Evolutionary conservation across 2,329 filamentous ascomycete species (phyloP).

Genomic region (Fusarium sarcochroum): DNA sequence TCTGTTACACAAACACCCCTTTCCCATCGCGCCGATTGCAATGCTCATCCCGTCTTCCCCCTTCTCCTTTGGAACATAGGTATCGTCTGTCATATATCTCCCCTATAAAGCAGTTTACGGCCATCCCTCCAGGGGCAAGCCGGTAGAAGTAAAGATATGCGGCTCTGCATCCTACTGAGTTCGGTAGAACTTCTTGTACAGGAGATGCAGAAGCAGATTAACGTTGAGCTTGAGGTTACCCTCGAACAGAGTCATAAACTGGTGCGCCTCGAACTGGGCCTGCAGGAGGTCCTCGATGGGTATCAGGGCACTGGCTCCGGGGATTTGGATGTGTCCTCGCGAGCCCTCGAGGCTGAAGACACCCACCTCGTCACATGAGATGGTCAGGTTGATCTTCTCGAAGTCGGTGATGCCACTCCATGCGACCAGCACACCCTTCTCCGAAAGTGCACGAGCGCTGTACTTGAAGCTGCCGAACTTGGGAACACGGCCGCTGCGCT

Average conservation of each 20-base stretch:
- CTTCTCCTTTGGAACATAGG: slow-evolving; percentile 34
- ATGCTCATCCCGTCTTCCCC: slow-evolving; percentile 43
- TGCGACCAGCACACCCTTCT: slow-evolving; percentile 94
- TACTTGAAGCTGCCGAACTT: slow-evolving; percentile 99
- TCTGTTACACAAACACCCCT: slow-evolving; percentile 35
- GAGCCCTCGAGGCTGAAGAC: slow-evolving; percentile 94
- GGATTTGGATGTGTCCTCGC: slow-evolving; percentile 94
- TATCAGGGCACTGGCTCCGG: slow-evolving; percentile 89
- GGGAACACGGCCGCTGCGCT: slow-evolving; percentile 91
- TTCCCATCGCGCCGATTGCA: slow-evolving; percentile 46
- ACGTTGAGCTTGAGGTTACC: slow-evolving; percentile 90
- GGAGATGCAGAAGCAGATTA: slow-evolving; percentile 93
- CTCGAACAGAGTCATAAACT: slow-evolving; percentile 96
- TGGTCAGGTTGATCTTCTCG: slow-evolving; percentile 93
- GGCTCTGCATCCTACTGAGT: slow-evolving; percentile 65
- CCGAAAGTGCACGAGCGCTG: slow-evolving; percentile 86
- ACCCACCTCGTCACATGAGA: slow-evolving; percentile 93
- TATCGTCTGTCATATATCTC: slow-evolving; percentile 32
- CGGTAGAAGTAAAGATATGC: slow-evolving; percentile 19
- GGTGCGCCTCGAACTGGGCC: slow-evolving; percentile 96
- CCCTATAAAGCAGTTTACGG: slow-evolving; percentile 18
- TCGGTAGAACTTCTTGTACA: slow-evolving; percentile 99
- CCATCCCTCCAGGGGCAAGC: slow-evolving; percentile 37
- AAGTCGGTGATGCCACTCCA: slow-evolving; percentile 87
- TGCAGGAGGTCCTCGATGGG: slow-evolving; percentile 94